A percentile compares a stretch with the other conserved stretches of the same genome.
Conservation (phyloP, 2,329 filamentous ascomycete genomes). For the Tothia fuscella region DNA sequence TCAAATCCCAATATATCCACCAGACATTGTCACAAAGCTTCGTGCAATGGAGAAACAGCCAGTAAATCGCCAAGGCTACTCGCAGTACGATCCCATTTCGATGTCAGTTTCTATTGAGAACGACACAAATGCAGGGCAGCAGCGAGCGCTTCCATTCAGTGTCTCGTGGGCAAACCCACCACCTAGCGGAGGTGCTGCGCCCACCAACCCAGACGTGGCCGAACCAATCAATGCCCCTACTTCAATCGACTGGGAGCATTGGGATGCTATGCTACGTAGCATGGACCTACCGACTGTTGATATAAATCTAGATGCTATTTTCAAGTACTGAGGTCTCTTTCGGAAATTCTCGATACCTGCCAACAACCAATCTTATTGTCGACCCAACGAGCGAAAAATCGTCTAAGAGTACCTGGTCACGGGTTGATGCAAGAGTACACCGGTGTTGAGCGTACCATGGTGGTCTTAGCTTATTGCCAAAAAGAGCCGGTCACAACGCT, state of each 20-base stretch:
- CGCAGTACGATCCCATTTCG: too few species aligned
- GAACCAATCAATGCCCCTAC: neutral
- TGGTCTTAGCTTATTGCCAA: too few species aligned
- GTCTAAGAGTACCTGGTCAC: too few species aligned
- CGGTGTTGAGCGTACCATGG: too few species aligned
- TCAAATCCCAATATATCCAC: neutral
- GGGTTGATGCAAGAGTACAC: too few species aligned
- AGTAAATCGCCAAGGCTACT: neutral
- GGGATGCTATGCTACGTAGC: slow-evolving; percentile 5
- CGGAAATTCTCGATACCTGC: too few species aligned
- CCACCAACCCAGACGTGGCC: neutral
- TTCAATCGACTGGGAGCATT: slow-evolving; percentile 7
- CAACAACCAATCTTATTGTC: too few species aligned
- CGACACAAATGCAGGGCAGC: neutral
- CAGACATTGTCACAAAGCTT: neutral
- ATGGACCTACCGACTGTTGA: slow-evolving; percentile 5
- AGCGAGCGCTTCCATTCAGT: neutral
- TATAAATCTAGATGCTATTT: slow-evolving; percentile 1
- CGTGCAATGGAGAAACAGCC: neutral
- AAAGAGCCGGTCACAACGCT: too few species aligned
- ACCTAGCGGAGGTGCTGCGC: neutral
- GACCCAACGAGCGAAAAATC: too few species aligned
- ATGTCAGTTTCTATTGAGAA: neutral
- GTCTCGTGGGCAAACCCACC: neutral
- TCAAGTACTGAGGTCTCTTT: too few species aligned